Percentiles rank a stretch among this genome's conserved stretches.
phyloP scores from a whole-genome alignment of 331 rosid species.

The Acacia pycnantha region DNA sequence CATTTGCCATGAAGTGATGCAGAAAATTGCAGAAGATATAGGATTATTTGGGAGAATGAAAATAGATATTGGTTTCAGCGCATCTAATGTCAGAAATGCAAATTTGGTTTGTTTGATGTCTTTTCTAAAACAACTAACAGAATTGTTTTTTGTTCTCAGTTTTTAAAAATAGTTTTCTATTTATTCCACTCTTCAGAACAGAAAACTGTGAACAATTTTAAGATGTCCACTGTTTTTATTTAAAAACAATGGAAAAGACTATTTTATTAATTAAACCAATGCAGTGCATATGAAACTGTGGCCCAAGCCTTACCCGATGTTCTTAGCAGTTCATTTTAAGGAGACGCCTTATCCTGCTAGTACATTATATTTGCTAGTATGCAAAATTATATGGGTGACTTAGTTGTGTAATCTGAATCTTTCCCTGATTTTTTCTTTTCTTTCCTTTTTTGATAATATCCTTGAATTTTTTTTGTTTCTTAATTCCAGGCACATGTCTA shows the following conservation, averaged over 20 bases:
- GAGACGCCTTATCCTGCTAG: neutral
- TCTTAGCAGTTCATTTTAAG: too few relatives aligned
- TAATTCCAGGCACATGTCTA: conserved; percentile 81
- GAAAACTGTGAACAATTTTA: too few relatives aligned
- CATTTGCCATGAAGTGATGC: neutral
- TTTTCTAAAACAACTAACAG: neutral
- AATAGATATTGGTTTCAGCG: neutral
- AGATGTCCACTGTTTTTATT: too few relatives aligned
- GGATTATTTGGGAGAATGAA: neutral
- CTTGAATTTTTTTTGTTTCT: conserved; percentile 22
- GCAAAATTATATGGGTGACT: neutral
- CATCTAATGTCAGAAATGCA: neutral
- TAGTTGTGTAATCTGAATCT: neutral
- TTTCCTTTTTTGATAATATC: neutral
- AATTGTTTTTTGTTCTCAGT: neutral
- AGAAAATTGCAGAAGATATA: neutral
- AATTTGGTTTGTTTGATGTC: neutral
- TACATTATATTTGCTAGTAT: too few relatives aligned
- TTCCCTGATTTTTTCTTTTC: neutral
- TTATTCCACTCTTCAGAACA: too few relatives aligned
- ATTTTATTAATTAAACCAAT: too few relatives aligned
- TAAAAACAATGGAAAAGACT: too few relatives aligned
- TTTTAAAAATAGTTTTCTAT: neutral
- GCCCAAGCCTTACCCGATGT: too few relatives aligned
- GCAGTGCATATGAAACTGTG: too few relatives aligned